Conservation (phyloP, 2,329 filamentous ascomycete species). For the Botryotinia globosa region DNA sequence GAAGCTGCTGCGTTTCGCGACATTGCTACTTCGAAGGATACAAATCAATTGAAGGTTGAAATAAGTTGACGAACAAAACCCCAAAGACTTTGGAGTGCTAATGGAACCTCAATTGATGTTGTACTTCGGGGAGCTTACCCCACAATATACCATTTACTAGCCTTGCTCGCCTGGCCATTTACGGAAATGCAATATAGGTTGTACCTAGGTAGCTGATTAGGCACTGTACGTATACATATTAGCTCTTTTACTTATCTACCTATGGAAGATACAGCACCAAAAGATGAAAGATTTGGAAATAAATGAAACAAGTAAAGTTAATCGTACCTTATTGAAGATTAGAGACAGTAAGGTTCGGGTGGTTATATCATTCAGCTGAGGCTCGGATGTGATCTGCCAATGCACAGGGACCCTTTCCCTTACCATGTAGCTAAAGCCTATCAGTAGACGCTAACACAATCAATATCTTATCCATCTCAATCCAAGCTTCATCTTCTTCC, state of each 20-base stretch:
- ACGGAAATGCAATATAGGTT: background rate
- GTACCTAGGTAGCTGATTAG: background rate
- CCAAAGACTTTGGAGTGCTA: background rate
- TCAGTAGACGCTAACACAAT: conserved; percentile 4
- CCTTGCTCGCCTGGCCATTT: background rate
- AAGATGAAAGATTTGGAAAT: background rate
- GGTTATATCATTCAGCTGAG: background rate
- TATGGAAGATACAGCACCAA: background rate
- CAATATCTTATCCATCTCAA: background rate
- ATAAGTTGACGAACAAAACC: background rate
- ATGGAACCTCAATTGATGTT: background rate
- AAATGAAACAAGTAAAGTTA: background rate
- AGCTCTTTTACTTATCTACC: background rate
- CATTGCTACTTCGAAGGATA: conserved; percentile 27
- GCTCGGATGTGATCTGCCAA: background rate
- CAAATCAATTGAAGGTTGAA: background rate
- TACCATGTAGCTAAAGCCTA: background rate
- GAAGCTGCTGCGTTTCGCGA: conserved; percentile 43
- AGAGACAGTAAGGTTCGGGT: background rate
- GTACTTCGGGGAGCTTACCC: background rate
- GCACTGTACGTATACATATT: background rate
- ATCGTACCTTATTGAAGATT: background rate
- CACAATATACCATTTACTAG: background rate
- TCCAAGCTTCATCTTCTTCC: background rate
- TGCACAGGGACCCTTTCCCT: background rate